phyloP scores from a whole-genome alignment of 139 green algal genomes.

The Asterochloris sp. region DNA sequence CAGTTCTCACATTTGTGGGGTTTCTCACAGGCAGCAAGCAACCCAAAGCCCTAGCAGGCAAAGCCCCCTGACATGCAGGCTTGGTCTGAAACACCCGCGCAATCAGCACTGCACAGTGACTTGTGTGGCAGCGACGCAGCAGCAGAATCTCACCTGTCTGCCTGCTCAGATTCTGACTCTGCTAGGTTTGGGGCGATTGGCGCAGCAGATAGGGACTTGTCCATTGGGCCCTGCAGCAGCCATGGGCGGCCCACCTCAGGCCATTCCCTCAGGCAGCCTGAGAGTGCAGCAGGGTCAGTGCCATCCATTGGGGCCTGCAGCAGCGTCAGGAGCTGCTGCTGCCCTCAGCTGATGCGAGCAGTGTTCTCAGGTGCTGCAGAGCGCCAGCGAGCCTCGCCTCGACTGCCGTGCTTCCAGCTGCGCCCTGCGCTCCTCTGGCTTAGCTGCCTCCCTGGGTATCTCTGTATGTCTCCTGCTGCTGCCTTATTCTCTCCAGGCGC shows the following conservation, averaged over 20 bases:
- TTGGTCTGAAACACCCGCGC: not conserved
- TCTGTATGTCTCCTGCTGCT: not conserved
- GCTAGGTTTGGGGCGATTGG: not conserved
- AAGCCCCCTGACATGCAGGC: not conserved
- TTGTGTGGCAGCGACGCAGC: not conserved
- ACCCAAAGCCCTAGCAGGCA: not conserved
- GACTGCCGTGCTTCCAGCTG: not conserved
- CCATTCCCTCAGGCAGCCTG: not conserved
- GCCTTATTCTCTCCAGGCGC: not conserved
- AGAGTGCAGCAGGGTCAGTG: not conserved
- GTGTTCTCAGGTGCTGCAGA: not conserved
- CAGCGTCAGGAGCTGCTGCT: not conserved
- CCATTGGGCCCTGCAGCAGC: not conserved
- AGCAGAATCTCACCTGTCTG: not conserved
- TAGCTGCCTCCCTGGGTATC: not conserved
- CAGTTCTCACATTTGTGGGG: no score
- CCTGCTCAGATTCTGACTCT: not conserved
- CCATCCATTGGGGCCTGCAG: not conserved
- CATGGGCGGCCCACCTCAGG: not conserved
- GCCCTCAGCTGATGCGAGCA: not conserved
- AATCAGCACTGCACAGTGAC: not conserved
- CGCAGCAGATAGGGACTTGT: not conserved
- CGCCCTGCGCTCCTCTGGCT: not conserved
- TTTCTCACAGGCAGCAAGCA: no score
- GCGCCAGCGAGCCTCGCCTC: not conserved